These are phyloP conservation scores for Ambrosia artemisiifolia DNA, from an alignment of 129 eudicot genomes.

Conservation along the genomic window DNA sequence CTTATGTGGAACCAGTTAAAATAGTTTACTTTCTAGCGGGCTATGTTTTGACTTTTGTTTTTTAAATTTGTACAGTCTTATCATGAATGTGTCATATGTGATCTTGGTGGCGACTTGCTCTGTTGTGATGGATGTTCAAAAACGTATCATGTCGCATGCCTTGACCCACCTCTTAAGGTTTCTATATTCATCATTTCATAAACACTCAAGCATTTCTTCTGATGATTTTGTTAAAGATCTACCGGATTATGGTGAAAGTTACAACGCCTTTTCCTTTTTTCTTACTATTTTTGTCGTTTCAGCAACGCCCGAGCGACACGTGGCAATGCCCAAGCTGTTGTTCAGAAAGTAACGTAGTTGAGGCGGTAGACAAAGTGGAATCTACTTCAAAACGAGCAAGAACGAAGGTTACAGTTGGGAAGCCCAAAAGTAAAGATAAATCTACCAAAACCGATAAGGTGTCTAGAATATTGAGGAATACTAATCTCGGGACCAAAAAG, in stretches of 20 bases:
- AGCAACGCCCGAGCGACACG: slow-evolving; percentile 75
- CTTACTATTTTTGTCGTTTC: slow-evolving; percentile 10
- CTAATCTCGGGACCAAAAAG: slow-evolving; percentile 43
- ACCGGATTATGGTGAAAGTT: not conserved
- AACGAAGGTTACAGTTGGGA: slow-evolving; percentile 38
- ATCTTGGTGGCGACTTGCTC: slow-evolving; percentile 83
- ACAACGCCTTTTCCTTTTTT: not conserved
- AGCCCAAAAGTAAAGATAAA: slow-evolving; percentile 40
- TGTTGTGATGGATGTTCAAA: slow-evolving; percentile 78
- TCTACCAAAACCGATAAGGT: slow-evolving; percentile 36
- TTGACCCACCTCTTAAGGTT: slow-evolving; percentile 87
- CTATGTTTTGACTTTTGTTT: not conserved
- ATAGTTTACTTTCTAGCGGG: not conserved
- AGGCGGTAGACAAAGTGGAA: slow-evolving; percentile 28
- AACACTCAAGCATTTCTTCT: not conserved
- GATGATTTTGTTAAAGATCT: not conserved
- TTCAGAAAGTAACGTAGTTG: slow-evolving; percentile 35
- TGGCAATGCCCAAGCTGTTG: slow-evolving; percentile 81
- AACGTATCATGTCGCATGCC: slow-evolving; percentile 75
- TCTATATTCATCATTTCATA: slow-evolving; percentile 10
- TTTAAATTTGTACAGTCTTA: slow-evolving; percentile 43
- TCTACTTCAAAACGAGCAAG: slow-evolving; percentile 55
- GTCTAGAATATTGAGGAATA: slow-evolving; percentile 34
- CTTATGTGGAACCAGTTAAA: not conserved
- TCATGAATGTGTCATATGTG: slow-evolving; percentile 74